Evolutionary conservation across 2,329 filamentous ascomycete genomes (phyloP), one percentile per base, ranked within the genome.

Genomic region (Talaromyces albobiverticillius): DNA sequence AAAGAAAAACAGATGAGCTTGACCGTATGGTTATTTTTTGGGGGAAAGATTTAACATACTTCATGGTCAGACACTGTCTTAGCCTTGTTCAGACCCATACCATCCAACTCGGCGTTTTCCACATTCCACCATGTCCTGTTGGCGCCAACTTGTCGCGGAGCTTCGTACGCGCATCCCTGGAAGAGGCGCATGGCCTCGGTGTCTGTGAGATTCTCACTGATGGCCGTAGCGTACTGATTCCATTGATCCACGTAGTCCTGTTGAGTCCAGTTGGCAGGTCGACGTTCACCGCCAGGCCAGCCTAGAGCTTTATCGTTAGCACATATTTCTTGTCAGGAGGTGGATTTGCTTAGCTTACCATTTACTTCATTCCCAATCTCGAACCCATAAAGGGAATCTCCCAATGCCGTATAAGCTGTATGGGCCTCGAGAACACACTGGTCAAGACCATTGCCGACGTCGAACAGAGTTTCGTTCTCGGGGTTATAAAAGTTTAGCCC

Each of bases 321-420:
- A n/a, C n/a, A n/a, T n/a, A n/a, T n/a, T n/a, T n/a, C n/a, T n/a
- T n/a, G n/a, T n/a, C n/a, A n/a, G n/a, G n/a, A n/a, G n/a, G n/a
- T n/a, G n/a, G n/a, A n/a, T n/a, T n/a, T n/a, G n/a, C n/a, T n/a
- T n/a, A n/a, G 22, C 5, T 48, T 26, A 48, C n/a, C 34, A 6
- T 48, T 23, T 8, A 38, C 20, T 38, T 36, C 13, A 48, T 48
- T 48, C 29, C 45, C 46, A 48, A 36, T 48, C 18, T 48, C 31
- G 4, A 48, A 38, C 16, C 31, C 26, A 31, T 46, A 16, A n/a
- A 46, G 31, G 10, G n/a, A 46, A 0, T 20, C 14, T 7, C 42
- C 25, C 42, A 46, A 20, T 6, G n/a, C 8, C 42, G 25, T 32
- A 20, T 32, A 46, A 25, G 25, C 25, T 16, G n/a, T 26, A 20